A percentile compares a stretch with the other conserved stretches of the same genome.
Evolutionary conservation across 495 filamentous ascomycete species (phyloP).

Genomic region (Halenospora varia): DNA sequence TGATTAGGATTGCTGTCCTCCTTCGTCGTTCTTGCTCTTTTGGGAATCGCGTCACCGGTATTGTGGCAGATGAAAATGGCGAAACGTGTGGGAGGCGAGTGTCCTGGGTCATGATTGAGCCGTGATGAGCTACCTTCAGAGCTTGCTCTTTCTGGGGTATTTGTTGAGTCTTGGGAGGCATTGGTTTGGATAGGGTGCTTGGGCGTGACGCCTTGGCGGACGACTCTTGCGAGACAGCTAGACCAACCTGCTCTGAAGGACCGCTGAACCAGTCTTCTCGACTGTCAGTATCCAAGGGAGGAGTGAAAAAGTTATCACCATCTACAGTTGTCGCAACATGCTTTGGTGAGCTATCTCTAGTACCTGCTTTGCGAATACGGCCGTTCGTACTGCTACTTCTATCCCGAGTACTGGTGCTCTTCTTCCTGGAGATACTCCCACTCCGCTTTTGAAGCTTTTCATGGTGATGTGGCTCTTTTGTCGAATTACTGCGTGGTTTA

Average conservation of each 20-base stretch:
- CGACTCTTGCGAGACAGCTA: not conserved
- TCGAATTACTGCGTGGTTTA: slow-evolving; percentile 6
- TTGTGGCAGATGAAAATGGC: slow-evolving; percentile 44
- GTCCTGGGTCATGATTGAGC: slow-evolving; percentile 73
- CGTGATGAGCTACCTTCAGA: slow-evolving; percentile 50
- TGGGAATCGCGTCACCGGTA: slow-evolving; percentile 44
- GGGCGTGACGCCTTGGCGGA: not conserved
- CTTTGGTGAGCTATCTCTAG: not conserved
- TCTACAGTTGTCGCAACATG: slow-evolving; percentile 31
- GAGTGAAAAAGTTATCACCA: slow-evolving; percentile 35
- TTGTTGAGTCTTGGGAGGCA: slow-evolving; percentile 43
- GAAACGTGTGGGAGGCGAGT: slow-evolving; percentile 75
- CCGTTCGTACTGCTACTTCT: slow-evolving; percentile 19
- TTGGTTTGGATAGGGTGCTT: slow-evolving; percentile 23
- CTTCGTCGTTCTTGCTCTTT: slow-evolving; percentile 49
- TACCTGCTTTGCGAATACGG: not conserved
- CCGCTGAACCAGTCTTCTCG: not conserved
- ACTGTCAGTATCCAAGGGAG: slow-evolving; percentile 16
- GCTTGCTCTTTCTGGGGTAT: slow-evolving; percentile 38
- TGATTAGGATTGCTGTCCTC: slow-evolving; percentile 59
- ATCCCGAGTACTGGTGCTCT: not conserved
- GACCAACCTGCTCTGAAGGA: not conserved
- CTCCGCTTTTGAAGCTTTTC: slow-evolving; percentile 45
- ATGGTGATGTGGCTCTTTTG: slow-evolving; percentile 20
- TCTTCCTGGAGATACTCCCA: slow-evolving; percentile 25